These are phyloP conservation scores for Scheffersomyces insectosa DNA, from an alignment of 1,139 yeast genomes.

Conservation along the genomic window DNA sequence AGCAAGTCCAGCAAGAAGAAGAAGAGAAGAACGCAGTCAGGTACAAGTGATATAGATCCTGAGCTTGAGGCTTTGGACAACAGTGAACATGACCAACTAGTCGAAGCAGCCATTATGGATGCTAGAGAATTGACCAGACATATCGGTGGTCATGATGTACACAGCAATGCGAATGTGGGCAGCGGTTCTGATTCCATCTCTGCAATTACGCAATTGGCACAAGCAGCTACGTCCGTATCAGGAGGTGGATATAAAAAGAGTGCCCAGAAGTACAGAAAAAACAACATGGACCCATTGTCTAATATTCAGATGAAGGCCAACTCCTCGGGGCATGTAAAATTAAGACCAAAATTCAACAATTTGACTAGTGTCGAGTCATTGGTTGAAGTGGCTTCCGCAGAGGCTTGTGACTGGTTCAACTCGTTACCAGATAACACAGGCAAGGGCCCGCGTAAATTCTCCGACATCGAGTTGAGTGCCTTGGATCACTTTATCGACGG, in stretches of 20 bases:
- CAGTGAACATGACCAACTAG: constrained; percentile 58
- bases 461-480: constrained; percentile 64
- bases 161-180: background rate
- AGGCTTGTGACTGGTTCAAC: constrained; percentile 41
- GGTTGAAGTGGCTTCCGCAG: constrained; percentile 37
- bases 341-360: constrained; percentile 27
- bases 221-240: constrained; percentile 28
- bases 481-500: constrained; percentile 72
- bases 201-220: constrained; percentile 35
- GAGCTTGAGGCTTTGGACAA: constrained; percentile 49
- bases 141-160: constrained; percentile 2
- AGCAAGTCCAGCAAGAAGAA: constrained; percentile 7
- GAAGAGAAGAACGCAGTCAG: constrained; percentile 6
- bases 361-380: constrained; percentile 33
- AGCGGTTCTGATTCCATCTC: constrained; percentile 16
- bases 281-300: constrained; percentile 5
- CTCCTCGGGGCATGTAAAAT: background rate
- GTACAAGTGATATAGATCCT: constrained; percentile 53
- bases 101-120: constrained; percentile 67
- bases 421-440: constrained; percentile 26
- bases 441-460: constrained; percentile 50
- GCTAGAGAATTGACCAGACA: constrained; percentile 63
- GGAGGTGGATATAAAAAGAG: constrained; percentile 7
- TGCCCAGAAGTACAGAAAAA: constrained; percentile 12
- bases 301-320: background rate